Percentiles rank a stretch among this genome's conserved stretches.
Evolutionary conservation across 2,329 filamentous ascomycete genomes (phyloP).

Genomic region (Alternaria ethzedia): DNA sequence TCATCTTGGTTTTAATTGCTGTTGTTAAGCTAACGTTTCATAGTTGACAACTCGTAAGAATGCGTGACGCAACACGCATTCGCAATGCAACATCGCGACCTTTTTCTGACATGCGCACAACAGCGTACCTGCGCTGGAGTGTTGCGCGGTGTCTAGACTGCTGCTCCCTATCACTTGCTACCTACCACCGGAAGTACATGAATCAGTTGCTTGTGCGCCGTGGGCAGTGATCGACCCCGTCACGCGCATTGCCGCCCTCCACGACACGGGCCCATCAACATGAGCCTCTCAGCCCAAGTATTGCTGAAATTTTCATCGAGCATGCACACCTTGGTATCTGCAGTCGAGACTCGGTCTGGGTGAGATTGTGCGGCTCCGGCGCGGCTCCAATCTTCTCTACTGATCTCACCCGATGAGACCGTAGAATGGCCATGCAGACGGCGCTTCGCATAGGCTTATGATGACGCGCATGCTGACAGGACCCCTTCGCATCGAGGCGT

Average conservation of each 20-base stretch:
- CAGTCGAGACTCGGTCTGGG: not conserved
- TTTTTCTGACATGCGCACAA: not conserved
- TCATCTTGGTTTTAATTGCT: not conserved
- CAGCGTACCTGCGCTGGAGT: not conserved
- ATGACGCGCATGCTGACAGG: constrained; percentile 3
- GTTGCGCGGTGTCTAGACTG: not conserved
- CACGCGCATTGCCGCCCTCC: constrained; percentile 1
- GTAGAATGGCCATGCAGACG: constrained; percentile 9
- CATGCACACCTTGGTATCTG: not conserved
- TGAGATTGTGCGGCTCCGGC: not conserved
- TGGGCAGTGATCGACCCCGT: not conserved
- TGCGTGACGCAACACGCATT: not conserved
- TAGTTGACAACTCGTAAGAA: not conserved
- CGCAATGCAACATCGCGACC: not conserved
- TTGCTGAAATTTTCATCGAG: not conserved
- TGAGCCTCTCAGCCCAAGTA: not conserved
- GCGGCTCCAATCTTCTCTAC: not conserved
- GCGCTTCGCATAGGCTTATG: not conserved
- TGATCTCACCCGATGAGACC: not conserved
- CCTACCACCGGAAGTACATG: not conserved
- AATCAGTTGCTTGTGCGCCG: not conserved
- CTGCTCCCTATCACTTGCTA: not conserved
- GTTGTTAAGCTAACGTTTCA: not conserved
- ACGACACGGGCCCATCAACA: not conserved
- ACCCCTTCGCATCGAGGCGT: constrained; percentile 3